phyloP scores from a whole-genome alignment of 768 basidiomycete species.

The Mycena sanguinolenta region DNA sequence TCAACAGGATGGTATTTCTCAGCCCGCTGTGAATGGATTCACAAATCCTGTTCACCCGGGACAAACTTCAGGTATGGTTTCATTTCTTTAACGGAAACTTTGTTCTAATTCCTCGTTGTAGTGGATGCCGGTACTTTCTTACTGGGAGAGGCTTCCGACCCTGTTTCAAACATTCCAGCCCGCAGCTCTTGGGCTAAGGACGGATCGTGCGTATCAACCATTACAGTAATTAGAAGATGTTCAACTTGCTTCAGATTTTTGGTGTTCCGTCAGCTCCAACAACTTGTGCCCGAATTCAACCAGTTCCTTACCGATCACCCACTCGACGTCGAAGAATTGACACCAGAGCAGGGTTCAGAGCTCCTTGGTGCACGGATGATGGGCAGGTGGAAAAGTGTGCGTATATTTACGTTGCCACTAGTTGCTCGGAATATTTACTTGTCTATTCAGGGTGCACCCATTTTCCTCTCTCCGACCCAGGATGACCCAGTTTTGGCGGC shows the following conservation, averaged over 20 bases:
- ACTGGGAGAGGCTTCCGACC: constrained; percentile 44
- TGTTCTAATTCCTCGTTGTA: background rate
- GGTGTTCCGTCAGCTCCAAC: constrained; percentile 46
- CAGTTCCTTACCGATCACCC: constrained; percentile 40
- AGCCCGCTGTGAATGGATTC: constrained; percentile 38
- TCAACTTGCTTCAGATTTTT: constrained; percentile 17
- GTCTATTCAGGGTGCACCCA: constrained; percentile 47
- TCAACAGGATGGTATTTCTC: constrained; percentile 39
- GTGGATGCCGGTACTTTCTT: constrained; percentile 31
- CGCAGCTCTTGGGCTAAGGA: constrained; percentile 37
- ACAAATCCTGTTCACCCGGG: constrained; percentile 35
- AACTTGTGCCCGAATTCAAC: constrained; percentile 50
- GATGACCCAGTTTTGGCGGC: constrained; percentile 42
- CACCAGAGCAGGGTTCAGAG: constrained; percentile 41
- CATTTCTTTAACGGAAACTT: background rate
- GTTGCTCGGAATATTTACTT: background rate
- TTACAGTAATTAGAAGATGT: background rate
- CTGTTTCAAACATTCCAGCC: background rate
- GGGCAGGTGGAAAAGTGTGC: constrained; percentile 50
- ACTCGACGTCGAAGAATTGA: constrained; percentile 33
- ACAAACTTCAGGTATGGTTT: constrained; percentile 27
- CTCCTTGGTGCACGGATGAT: constrained; percentile 50
- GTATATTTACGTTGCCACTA: background rate
- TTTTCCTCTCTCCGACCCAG: constrained; percentile 43
- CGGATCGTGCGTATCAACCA: constrained; percentile 36